Base-by-base conservation (phyloP, 345 rosid genomes). In the Arabis hirsuta region DNA sequence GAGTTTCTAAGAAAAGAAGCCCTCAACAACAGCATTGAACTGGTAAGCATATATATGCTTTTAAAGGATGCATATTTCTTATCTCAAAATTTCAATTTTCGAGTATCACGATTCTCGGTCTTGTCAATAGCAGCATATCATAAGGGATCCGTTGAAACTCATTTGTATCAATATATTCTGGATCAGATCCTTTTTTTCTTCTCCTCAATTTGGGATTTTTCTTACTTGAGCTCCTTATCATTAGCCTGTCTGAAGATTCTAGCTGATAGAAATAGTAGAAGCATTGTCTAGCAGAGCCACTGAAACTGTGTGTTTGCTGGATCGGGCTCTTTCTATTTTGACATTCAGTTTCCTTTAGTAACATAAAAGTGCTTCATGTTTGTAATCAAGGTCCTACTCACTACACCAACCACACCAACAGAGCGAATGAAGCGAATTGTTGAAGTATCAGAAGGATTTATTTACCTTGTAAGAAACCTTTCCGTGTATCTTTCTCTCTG, bases 391-490 rank as follows among this genome's bases (percentile, higher is more conserved):
- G 96, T 95, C 57, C 85, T 92, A 61, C 88, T 90, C 27, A 90
- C 97, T 27, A 90, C 98, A 55, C 96, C 97, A 41, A 86, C 91
- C 29, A 86, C 98, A 57, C 95, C 92, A 41, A 79, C 51, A 74
- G 84, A 84, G 47, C 75, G 94, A 66, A 96, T 96, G 97, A 81
- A 78, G 77, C 79, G 84, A 79, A 96, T 85, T 58, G 99, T 87
- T 38, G 87, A 91, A 47, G 98, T 83, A 58, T 77, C 96, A 27
- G 97, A 92, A 62, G 92, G 98, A 71, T 95, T 88, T 72, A 83
- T 92, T 50, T 84, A 95, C 80, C 98, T 95, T 51, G 96, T 95
- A 84, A 87, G 90, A 80, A 67, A 38, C 47, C 72, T 34, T 51
- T 36, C 36, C 0, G 4, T 59, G 53, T 61, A 14, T 50, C 9